These are phyloP conservation scores for Lizonia empirigonia DNA, from an alignment of 2,329 filamentous ascomycete species.

Conservation along the genomic window DNA sequence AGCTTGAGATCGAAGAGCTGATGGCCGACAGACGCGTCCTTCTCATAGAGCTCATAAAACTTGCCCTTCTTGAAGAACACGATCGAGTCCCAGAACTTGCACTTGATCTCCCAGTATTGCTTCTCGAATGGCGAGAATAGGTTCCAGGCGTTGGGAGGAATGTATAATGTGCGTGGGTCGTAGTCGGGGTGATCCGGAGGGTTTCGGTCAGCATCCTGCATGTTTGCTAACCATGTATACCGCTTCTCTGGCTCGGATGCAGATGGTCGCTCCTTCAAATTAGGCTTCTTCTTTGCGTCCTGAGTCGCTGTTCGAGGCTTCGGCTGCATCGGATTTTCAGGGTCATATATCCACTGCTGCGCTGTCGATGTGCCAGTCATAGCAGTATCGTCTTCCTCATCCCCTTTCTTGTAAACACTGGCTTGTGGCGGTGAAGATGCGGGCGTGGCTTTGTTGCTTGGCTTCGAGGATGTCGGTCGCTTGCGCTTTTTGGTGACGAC, in stretches of 20 bases:
- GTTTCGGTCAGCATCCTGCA: constrained; percentile 83
- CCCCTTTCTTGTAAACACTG: constrained; percentile 51
- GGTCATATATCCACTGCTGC: constrained; percentile 79
- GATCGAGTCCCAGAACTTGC: constrained; percentile 95
- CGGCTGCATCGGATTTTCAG: constrained; percentile 60
- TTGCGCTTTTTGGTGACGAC: constrained; percentile 70
- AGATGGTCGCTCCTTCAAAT: constrained; percentile 69
- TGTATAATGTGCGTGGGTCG: constrained; percentile 87
- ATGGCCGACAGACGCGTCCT: constrained; percentile 94
- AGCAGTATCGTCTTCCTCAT: constrained; percentile 61
- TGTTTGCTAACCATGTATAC: constrained; percentile 87
- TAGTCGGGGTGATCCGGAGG: constrained; percentile 82
- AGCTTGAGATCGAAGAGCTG: constrained; percentile 97
- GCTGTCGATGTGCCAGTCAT: constrained; percentile 71
- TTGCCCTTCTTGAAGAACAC: constrained; percentile 99
- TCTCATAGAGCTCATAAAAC: constrained; percentile 98
- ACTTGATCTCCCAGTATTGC: constrained; percentile 99
- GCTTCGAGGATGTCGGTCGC: constrained; percentile 69
- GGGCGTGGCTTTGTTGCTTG: constrained; percentile 54
- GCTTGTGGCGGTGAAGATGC: constrained; percentile 54
- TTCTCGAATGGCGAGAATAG: constrained; percentile 95
- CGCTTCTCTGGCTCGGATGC: constrained; percentile 82
- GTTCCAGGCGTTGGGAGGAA: constrained; percentile 78
- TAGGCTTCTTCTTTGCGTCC: constrained; percentile 39
- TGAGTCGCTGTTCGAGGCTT: constrained; percentile 52